Base-by-base conservation (phyloP, 345 rosid species). In the Cardamine occulta region DNA sequence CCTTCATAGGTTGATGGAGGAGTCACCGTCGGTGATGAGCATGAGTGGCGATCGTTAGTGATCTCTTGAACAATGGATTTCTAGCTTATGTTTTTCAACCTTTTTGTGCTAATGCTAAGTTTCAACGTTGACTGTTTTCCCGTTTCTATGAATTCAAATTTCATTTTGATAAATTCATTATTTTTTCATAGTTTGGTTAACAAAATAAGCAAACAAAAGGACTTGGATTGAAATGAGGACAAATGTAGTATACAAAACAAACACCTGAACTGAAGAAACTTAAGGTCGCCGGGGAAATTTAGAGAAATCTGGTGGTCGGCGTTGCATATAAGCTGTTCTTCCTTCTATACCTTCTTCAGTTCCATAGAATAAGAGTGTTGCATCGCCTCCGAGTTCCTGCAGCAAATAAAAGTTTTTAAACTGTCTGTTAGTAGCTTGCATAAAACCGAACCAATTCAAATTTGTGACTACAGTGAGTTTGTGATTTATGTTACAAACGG, bases 331-430 rank as follows among this genome's bases (percentile, higher is more conserved):
- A 3, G 98, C 97, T 0, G 84, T 85, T 80, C 84, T 88, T 54
- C 98, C 98, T 75, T 93, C 98, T 0, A 74, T 86, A 7, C 85
- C 97, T 86, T 94, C 97, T 63, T 84, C 93, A 1, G 96, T 87
- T 75, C 91, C 87, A 71, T 94, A 94, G 83, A 90, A 94, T n/a
- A 94, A 45, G 26, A 86, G 97, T 5, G 98, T 88, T 4, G 96
- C 87, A 80, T 91, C 83, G 14, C 99, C 97, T 55, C 85, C 97
- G n/a, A 94, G 83, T 42, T 84, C 88, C 97, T 94, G 81, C 47
- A 78, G 3, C 15, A n/a, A 47, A 68, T 5, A 37, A 23, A 31
- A 11, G 2, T 17, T 32, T 14, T 3, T 0, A 32, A 29, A 71
- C 35, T 32, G n/a, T n/a, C n/a, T n/a, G n/a, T n/a, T n/a, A n/a